Evolutionary conservation across 208 protist species (phyloP), one percentile per base, ranked within the genome.

Genomic region (Leishmania braziliensis): DNA sequence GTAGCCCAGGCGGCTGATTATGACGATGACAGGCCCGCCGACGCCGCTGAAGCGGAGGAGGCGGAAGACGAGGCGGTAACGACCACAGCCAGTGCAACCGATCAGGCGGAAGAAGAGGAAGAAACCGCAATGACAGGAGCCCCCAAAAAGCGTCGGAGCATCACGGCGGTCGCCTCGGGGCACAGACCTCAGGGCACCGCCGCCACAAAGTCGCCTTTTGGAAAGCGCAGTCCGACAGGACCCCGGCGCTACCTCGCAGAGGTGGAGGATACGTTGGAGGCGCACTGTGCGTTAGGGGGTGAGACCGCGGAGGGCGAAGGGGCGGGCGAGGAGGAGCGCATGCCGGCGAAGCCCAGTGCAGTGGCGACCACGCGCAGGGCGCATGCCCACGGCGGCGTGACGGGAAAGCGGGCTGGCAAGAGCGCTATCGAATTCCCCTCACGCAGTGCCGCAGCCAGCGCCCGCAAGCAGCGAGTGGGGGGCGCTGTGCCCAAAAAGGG

Each of bases 71-170:
- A 82, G 63, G 23, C 71, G 33, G 33, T 12, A 50, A 26, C 71
- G n/a, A 60, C 29, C n/a, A 43, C 71, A 46, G 14, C 29, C n/a
- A 26, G 23, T 60, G 51, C 46, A 36, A 36, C 50, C 50, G 73
- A 85, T 50, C 79, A 87, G 48, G 79, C 75, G 18, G 79, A 87
- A 6, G 85, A 87, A 46, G 77, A 84, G 39, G 82, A 89, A 46
- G 81, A 84, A 26, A 58, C 86, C 12, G 36, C 43, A 26, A n/a
- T 56, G 46, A 63, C 53, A 26, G 53, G 56, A 66, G 18, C 58
- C 53, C 18, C 36, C 39, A 78, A 78, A n/a, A 58, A 29, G 46
- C 75, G 75, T 2, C 36, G 60, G 36, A 36, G 26, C 71, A 0
- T 20, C 71, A 46, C 71, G 10, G 14, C 71, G 29, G 51, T 23